These are phyloP conservation scores for Colletotrichum eremochloae DNA, from an alignment of 2,329 filamentous ascomycete species.

Conservation along the genomic window DNA sequence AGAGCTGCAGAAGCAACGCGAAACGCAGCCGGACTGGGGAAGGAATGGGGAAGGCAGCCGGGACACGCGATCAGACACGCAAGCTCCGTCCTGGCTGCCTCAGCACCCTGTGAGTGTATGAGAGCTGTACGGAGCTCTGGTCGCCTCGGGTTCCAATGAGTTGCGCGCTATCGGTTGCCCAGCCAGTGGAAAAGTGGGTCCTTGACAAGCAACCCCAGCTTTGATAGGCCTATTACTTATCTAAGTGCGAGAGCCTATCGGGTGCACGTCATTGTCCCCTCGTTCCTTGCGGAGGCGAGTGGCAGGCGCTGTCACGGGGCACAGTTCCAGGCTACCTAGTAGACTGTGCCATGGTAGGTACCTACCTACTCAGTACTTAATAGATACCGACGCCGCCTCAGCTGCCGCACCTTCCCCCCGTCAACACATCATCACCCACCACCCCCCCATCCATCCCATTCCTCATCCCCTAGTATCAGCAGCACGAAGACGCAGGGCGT, in stretches of 20 bases:
- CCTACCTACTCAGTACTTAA: conserved; percentile 31
- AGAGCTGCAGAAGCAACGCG: background rate
- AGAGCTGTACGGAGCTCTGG: conserved; percentile 38
- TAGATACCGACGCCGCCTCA: conserved; percentile 38
- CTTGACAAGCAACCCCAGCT: background rate
- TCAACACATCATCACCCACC: conserved; percentile 40
- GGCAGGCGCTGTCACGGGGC: conserved; percentile 36
- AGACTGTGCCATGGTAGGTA: conserved; percentile 14
- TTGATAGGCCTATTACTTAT: conserved; percentile 17
- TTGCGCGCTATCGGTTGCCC: conserved; percentile 21
- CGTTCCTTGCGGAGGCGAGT: conserved; percentile 39
- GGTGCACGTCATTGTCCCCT: conserved; percentile 24
- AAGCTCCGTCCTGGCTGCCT: conserved; percentile 39
- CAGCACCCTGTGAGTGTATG: conserved; percentile 27
- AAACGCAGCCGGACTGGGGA: conserved; percentile 16
- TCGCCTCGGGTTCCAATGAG: conserved; percentile 21
- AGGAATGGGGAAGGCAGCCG: conserved; percentile 19
- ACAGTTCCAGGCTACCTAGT: background rate
- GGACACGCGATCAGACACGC: conserved; percentile 43
- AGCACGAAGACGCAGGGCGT: conserved; percentile 33
- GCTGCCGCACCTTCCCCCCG: conserved; percentile 35
- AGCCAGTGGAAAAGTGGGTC: conserved; percentile 20
- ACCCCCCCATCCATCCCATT: conserved; percentile 20
- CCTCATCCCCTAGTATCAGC: conserved; percentile 30
- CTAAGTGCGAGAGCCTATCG: conserved; percentile 21